These are phyloP conservation scores for Sparassis latifolia DNA, from an alignment of 1,284 basidiomycete species.

Conservation along the genomic window DNA sequence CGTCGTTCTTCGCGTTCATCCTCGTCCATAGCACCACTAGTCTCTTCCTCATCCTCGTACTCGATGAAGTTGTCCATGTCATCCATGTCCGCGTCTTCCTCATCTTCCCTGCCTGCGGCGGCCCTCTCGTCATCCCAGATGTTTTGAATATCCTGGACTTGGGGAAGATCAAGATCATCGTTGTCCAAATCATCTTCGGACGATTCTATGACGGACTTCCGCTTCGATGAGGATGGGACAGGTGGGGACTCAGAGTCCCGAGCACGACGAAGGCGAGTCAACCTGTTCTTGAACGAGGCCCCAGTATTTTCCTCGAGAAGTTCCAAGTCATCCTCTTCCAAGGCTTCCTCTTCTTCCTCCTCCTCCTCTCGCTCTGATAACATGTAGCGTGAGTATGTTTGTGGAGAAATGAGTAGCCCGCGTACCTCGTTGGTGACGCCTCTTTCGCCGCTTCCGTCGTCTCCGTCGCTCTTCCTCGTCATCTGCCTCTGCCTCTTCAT, in stretches of 20 bases:
- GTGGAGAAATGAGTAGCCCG: constrained; percentile 9
- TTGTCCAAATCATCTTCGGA: constrained; percentile 71
- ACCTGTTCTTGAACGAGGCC: constrained; percentile 47
- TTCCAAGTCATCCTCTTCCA: constrained; percentile 95
- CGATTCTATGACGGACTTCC: constrained; percentile 52
- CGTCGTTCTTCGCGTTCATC: constrained; percentile 68
- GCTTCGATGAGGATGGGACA: constrained; percentile 51
- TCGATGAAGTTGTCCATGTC: constrained; percentile 89
- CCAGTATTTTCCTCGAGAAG: constrained; percentile 95
- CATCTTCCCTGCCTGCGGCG: constrained; percentile 51
- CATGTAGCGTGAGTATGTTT: constrained; percentile 2
- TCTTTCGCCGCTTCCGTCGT: constrained; percentile 61
- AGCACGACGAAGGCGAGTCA: constrained; percentile 71
- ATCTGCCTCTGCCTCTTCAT: constrained; percentile 57
- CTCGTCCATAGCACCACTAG: constrained; percentile 64
- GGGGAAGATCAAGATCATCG: constrained; percentile 43
- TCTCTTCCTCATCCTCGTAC: constrained; percentile 83
- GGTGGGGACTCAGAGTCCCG: constrained; percentile 65
- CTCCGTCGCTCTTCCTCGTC: constrained; percentile 54
- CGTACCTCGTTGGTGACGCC: constrained; percentile 59
- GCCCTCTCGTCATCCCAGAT: constrained; percentile 81
- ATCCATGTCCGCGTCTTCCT: constrained; percentile 63
- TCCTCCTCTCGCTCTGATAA: constrained; percentile 18
- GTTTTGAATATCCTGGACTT: constrained; percentile 65
- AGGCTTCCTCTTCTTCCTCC: constrained; percentile 63